Evolutionary conservation across 106 monocot genomes (phyloP), one percentile per base, ranked within the genome.

Genomic region (Chionographis japonica): DNA sequence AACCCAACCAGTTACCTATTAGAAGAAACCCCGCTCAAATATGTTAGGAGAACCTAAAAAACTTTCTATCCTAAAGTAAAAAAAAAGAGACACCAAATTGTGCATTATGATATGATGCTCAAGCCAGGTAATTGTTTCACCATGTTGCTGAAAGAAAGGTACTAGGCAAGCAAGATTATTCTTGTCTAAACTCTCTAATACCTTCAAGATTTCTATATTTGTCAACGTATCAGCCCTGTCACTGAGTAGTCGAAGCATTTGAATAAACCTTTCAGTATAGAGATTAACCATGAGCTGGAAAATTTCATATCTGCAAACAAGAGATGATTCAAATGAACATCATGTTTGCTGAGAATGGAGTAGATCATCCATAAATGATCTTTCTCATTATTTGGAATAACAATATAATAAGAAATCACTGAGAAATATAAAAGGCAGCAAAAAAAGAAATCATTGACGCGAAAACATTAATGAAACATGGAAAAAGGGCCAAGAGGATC

Each of bases 261-360:
- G 97, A 66, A 85, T 98, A 80, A 98, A 98, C 61, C 97, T 90
- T 73, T 98, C 97, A 37, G 92, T 98, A 75, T 98, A 98, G 35
- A 85, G 83, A 88, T 98, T 98, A 50, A 98, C 97, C 92, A 98
- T 87, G 40, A 93, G 90, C 69, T 98, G 97, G 78, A 98, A 98
- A 60, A 98, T 93, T 75, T 93, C 97, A 79, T 98, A 98, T 93
- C 97, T 98, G 83, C 71, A 72, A 16, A 37, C 35, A 68, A 79
- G 27, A 27, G 27, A 27, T 27, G 27, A 27, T 27, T 55, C 9
- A 65, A 63, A 65, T 14, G 56, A 52, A 50, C 4, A 59, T 60
- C 27, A 49, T 36, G 37, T 20, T 16, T 38, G 51, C 3, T 12
- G 3, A 53, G 37, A 46, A 46, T 46, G 46, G 9, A 46, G 46